Conservation (phyloP, 2,329 filamentous ascomycete species). For the Scortechinia acanthostroma region DNA sequence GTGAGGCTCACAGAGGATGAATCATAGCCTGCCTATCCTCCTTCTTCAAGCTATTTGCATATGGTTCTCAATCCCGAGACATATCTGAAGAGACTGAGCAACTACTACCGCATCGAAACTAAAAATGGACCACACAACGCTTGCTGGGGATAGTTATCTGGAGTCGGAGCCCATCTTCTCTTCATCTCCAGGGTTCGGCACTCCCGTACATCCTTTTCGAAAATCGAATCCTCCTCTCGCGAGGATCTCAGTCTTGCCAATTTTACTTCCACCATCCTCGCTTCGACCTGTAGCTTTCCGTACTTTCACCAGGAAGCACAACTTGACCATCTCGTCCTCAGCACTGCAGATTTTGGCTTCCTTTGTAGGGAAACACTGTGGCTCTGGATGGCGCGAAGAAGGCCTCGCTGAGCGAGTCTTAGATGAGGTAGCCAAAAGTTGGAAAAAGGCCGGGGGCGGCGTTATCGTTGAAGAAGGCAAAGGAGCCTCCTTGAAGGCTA, state of each 20-base stretch:
- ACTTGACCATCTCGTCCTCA: slow-evolving; percentile 80
- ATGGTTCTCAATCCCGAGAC: too few relatives aligned
- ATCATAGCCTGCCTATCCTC: too few relatives aligned
- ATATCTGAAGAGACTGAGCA: too few relatives aligned
- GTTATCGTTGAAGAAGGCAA: slow-evolving; percentile 81
- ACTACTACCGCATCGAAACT: too few relatives aligned
- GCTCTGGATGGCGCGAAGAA: slow-evolving; percentile 92
- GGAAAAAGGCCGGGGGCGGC: slow-evolving; percentile 83
- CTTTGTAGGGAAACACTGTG: slow-evolving; percentile 90
- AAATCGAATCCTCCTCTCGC: slow-evolving; percentile 32
- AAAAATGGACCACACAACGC: too few relatives aligned
- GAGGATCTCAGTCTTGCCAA: slow-evolving; percentile 69
- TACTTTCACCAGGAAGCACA: slow-evolving; percentile 95
- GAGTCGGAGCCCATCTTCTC: slow-evolving; percentile 64
- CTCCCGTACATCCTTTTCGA: slow-evolving; percentile 69
- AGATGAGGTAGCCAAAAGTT: slow-evolving; percentile 82
- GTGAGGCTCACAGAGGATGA: too few relatives aligned
- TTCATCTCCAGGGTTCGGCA: slow-evolving; percentile 84
- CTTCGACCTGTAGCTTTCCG: slow-evolving; percentile 86
- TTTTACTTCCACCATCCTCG: slow-evolving; percentile 79
- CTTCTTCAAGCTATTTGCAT: too few relatives aligned
- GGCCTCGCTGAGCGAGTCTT: slow-evolving; percentile 85
- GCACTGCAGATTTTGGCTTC: slow-evolving; percentile 77
- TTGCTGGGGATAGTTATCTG: too few relatives aligned
- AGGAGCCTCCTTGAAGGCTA: slow-evolving; percentile 66